phyloP scores from a whole-genome alignment of 768 basidiomycete genomes.

The Mycena pura region DNA sequence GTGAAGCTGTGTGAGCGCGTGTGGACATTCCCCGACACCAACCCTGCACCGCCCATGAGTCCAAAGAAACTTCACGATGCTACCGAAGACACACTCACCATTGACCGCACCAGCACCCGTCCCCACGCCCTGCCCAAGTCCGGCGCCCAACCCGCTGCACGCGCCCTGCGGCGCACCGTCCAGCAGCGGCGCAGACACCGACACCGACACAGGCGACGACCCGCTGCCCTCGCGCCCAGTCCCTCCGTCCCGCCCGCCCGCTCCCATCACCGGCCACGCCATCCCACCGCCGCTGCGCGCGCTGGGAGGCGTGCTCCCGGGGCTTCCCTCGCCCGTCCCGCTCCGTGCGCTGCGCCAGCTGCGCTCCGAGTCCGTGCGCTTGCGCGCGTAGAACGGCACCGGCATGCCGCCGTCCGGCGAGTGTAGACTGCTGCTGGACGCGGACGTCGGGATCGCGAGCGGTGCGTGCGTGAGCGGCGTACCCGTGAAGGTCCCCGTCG shows the following conservation, averaged over 20 bases:
- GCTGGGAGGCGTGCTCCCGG: conserved; percentile 22
- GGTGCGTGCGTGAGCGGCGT: conserved; percentile 4
- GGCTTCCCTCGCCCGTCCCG: conserved; percentile 8
- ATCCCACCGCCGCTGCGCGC: conserved; percentile 5
- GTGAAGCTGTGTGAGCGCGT: conserved; percentile 74
- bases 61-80: too few relatives aligned
- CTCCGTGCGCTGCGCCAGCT: conserved; percentile 16
- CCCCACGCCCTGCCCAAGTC: background rate
- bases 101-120: background rate
- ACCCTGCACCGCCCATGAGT: background rate
- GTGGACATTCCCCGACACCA: conserved; percentile 50
- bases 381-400: conserved; percentile 19
- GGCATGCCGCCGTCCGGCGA: background rate
- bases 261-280: conserved; percentile 43
- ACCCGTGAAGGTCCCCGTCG: conserved; percentile 3
- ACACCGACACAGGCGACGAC: conserved; percentile 24
- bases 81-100: background rate
- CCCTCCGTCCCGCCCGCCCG: conserved; percentile 38
- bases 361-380: conserved; percentile 23
- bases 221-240: background rate
- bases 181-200: conserved; percentile 24
- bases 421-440: background rate
- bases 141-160: background rate
- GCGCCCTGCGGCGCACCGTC: too few relatives aligned
- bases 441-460: background rate